Percentiles rank a stretch among this genome's conserved stretches.
These are phyloP conservation scores for Nitzschia inconspicua DNA, from an alignment of 108 stramenopile species.

Conservation along the genomic window DNA sequence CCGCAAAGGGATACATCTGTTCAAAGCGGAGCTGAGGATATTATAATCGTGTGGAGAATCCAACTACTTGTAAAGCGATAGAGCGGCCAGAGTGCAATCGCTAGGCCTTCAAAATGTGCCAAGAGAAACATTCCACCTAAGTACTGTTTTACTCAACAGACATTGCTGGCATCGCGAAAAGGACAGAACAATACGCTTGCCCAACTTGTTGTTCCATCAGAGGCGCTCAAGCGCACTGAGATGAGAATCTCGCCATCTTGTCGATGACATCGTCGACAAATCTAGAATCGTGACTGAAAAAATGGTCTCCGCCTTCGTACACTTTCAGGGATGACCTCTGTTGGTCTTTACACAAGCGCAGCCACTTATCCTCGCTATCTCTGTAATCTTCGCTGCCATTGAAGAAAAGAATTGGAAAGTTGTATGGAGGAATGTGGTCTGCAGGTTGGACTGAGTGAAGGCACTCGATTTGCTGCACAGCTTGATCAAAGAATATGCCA, in stretches of 20 bases:
- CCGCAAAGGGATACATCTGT: slow-evolving; percentile 13
- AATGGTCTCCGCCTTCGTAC: slow-evolving; percentile 63
- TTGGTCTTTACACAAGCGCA: slow-evolving; percentile 36
- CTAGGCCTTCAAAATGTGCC: too few species aligned
- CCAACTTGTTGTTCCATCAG: not conserved
- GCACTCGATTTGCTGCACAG: slow-evolving; percentile 36
- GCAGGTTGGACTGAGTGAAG: slow-evolving; percentile 48
- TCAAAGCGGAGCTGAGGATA: slow-evolving; percentile 62
- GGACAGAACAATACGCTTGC: too few species aligned
- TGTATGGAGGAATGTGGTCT: slow-evolving; percentile 32
- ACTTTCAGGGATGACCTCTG: slow-evolving; percentile 42
- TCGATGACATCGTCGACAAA: slow-evolving; percentile 50
- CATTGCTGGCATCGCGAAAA: too few species aligned
- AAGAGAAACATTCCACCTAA: too few species aligned
- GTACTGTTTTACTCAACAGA: too few species aligned
- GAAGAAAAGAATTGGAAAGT: slow-evolving; percentile 49
- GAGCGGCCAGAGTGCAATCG: too few species aligned
- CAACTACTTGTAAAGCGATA: too few species aligned
- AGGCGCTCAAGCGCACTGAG: not conserved
- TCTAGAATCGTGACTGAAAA: slow-evolving; percentile 51
- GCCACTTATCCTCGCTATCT: slow-evolving; percentile 54
- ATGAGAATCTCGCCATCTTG: slow-evolving; percentile 12
- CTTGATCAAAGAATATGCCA: slow-evolving; percentile 49
- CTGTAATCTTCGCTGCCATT: slow-evolving; percentile 62
- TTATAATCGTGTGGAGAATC: slow-evolving; percentile 43